Base-by-base conservation (phyloP, 495 filamentous ascomycete species). In the Penicillium manginii region DNA sequence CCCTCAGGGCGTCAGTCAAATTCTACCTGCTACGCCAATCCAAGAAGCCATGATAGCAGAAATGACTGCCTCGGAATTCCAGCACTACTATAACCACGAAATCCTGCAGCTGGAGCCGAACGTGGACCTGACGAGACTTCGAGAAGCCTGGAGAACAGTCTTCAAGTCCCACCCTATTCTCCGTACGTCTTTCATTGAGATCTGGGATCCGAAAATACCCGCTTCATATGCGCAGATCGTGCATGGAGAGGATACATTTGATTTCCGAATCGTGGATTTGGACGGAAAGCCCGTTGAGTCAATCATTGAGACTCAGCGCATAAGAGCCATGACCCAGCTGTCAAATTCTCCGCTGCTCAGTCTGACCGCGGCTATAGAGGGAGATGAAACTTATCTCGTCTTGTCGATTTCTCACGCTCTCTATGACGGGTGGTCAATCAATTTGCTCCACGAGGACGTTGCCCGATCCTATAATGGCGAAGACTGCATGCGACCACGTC, bases 41-140 rank as follows among this genome's bases (percentile, higher is more conserved):
- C 91, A 96, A 68, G 91, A 96, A 66, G 85, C 83, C n/a, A 92
- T 96, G 86, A 78, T 93, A 32, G 84, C 84, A 0, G 88, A 91
- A 57, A 93, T 93, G 85, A 42, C 86, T 18, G 72, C 78, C 4
- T 92, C 90, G 1, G 77, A 79, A 8, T 92, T 87, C 61, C 73
- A 76, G 22, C 77, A 85, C 61, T 96, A 96, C 66, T 93, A 91
- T 76, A 93, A 91, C 58, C 88, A 92, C 56, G 89, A 93, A 58
- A 76, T 90, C 26, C 72, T 92, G 18, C 78, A 84, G 50, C 60
- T 96, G 1, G 60, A 71, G 14, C 63, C 75, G 1, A 58, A 73
- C 4, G 74, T 84, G 5, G 80, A 92, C 61, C 40, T 86, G 3
- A 45, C 64, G 3, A 77, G 63, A 23, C 75, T 94, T 10, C 79